Evolutionary conservation across 1,284 basidiomycete species (phyloP), one percentile per base, ranked within the genome.

Genomic region (Cryptococcus maquisensis): DNA sequence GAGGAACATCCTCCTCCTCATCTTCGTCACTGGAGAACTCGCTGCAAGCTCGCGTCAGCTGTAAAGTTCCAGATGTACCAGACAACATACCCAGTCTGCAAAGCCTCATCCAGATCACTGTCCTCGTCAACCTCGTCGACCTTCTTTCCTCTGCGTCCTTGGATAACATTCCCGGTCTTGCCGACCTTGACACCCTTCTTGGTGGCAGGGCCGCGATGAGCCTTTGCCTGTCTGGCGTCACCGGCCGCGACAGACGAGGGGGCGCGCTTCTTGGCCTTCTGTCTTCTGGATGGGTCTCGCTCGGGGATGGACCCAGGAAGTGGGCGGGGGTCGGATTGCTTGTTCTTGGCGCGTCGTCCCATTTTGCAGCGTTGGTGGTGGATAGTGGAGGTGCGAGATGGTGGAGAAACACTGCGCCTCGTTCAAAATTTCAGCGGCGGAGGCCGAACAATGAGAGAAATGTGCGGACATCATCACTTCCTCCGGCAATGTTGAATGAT

Each of bases 261-360:
- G 9, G 63, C 56, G 39, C 52, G 60, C 60, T 69, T 69, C 64
- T 72, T 74, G 36, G 65, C 63, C 42, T 62, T 63, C 45, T 57
- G 60, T 15, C 58, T 54, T 37, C 49, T 43, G 2, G 51, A 47
- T 15, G 35, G 39, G 20, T 57, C 53, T 47, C 57, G 60, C 55
- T 68, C 60, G n/a, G 62, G 54, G 43, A 69, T 63, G 7, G 65
- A 67, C 16, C 71, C 73, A 1, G 68, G 64, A 20, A 92, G 69
- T 40, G 90, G 84, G 56, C 78, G 79, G 2, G 90, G 91, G 4
- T 84, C 79, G 0, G 80, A 83, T 77, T 97, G 93, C 80, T 96
- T 96, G 78, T 88, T 87, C 78, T 88, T 90, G 63, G 90, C 84
- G 67, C 90, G 85, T 72, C 90, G 84, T 67, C 93, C 93, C 90